Base-by-base conservation (phyloP, 306 rosid species). In the Crotalaria pallida region DNA sequence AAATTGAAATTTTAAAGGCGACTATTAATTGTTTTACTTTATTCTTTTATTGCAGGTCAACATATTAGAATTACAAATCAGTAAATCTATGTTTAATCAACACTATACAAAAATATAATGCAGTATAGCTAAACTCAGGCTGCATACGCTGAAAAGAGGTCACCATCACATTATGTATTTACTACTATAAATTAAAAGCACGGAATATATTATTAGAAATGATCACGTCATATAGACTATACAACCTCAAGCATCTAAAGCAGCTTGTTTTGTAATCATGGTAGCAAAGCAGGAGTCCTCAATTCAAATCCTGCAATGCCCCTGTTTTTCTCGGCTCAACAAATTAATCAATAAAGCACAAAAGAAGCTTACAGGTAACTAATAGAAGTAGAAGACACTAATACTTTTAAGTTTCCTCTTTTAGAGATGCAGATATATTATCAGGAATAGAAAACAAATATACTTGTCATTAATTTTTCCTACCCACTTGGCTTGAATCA, bases 401-500 rank as follows among this genome's bases (percentile, higher is more conserved):
- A 74, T 7, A 61, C 47, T 29, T 58, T 45, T 1, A 27, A 19
- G 22, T 45, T 62, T 13, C 47, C 65, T 57, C 11, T 68, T 49
- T 22, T 47, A 53, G 2, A 74, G 58, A 9, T 12, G 12, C 47
- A 7, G 15, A 50, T 34, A 19, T 48, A 61, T 16, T 9, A 63
- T 60, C 50, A 7, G 16, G 29, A 18, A 64, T 10, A 43, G 12
- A 21, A 31, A 58, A 16, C 3, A 50, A 33, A 81, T 9, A 72
- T 13, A 21, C 11, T 26, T 19, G 11, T 6, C 38, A n/a, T 62
- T 21, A 60, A 66, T 58, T 61, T 69, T 27, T 57, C 87, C 55
- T 87, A 88, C 97, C 99, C 66, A 67, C 80, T 78, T 94, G 99
- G 70, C 86, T 86, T 53, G 92, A 80, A 75, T 91, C 95, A 36